These are phyloP conservation scores for Senna tora DNA, from an alignment of 306 rosid species.

Conservation along the genomic window DNA sequence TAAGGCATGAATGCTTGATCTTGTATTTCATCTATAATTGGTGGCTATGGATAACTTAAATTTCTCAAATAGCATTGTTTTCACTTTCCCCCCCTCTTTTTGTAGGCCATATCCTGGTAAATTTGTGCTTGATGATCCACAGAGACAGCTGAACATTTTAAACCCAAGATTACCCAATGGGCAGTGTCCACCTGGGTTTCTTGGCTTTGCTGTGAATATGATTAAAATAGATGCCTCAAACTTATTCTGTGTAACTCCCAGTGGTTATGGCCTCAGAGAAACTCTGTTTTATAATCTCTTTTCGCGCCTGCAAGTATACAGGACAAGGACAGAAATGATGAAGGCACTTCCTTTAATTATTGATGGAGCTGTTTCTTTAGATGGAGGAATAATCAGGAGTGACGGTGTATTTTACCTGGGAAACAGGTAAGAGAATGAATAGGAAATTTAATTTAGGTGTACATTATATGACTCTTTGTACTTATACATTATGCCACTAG, in stretches of 20 bases:
- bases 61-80: no score
- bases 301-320: constrained; percentile 80
- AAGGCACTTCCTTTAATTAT: constrained; percentile 76
- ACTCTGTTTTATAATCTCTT: constrained; percentile 76
- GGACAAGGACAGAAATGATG: constrained; percentile 78
- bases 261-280: constrained; percentile 83
- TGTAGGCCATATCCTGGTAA: constrained; percentile 77
- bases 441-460: constrained; percentile 24
- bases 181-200: constrained; percentile 74
- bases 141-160: constrained; percentile 75
- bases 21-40: constrained; percentile 24
- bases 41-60: constrained; percentile 36
- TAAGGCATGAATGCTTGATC: constrained; percentile 60
- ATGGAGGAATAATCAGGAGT: constrained; percentile 78
- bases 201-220: constrained; percentile 92
- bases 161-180: constrained; percentile 81
- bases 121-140: constrained; percentile 61
- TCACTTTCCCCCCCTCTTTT: background rate
- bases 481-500: no score
- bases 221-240: constrained; percentile 56
- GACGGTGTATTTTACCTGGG: constrained; percentile 73
- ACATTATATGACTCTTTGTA: no score
- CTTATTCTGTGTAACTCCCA: constrained; percentile 61
- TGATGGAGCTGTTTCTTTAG: constrained; percentile 89
- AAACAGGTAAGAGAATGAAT: constrained; percentile 58